A percentile compares a stretch with the other conserved stretches of the same genome.
Conservation (phyloP, 2,329 filamentous ascomycete genomes). For the Rugonectria rugulosa region DNA sequence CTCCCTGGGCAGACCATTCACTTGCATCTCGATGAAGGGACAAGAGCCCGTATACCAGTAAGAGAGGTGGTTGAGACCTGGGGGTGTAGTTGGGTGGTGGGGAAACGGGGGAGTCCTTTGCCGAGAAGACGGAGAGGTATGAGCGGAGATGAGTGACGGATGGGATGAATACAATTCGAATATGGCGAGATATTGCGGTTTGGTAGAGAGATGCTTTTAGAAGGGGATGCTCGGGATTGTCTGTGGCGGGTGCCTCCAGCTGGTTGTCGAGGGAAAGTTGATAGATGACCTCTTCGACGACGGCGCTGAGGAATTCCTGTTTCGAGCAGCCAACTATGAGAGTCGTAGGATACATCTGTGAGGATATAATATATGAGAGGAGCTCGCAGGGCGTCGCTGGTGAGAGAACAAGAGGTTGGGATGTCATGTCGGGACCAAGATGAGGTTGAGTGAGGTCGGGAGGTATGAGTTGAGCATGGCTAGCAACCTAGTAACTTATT, state of each 20-base stretch:
- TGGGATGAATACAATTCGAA: slow-evolving; percentile 76
- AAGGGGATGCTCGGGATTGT: slow-evolving; percentile 44
- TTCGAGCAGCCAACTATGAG: slow-evolving; percentile 75
- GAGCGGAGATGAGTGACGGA: slow-evolving; percentile 80
- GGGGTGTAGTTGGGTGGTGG: slow-evolving; percentile 45
- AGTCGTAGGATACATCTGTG: slow-evolving; percentile 65
- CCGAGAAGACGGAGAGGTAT: slow-evolving; percentile 68
- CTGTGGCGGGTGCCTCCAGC: background rate
- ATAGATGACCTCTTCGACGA: slow-evolving; percentile 57
- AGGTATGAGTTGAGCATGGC: background rate
- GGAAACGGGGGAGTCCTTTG: slow-evolving; percentile 45
- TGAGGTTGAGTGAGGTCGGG: slow-evolving; percentile 27
- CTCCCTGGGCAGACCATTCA: slow-evolving; percentile 79
- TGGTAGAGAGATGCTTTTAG: slow-evolving; percentile 72
- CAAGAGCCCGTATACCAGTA: slow-evolving; percentile 72
- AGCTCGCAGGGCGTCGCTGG: slow-evolving; percentile 67
- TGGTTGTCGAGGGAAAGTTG: slow-evolving; percentile 25
- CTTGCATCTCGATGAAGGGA: slow-evolving; percentile 71
- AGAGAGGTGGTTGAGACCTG: slow-evolving; percentile 44
- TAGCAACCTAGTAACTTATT: too few relatives aligned
- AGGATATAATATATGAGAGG: slow-evolving; percentile 68
- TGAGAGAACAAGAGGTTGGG: slow-evolving; percentile 54
- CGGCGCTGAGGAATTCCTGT: slow-evolving; percentile 67
- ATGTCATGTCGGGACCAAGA: slow-evolving; percentile 19
- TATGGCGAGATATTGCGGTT: slow-evolving; percentile 71